A percentile compares a stretch with the other conserved stretches of the same genome.
phyloP scores from a whole-genome alignment of 768 basidiomycete genomes.

The Lactarius vividus region DNA sequence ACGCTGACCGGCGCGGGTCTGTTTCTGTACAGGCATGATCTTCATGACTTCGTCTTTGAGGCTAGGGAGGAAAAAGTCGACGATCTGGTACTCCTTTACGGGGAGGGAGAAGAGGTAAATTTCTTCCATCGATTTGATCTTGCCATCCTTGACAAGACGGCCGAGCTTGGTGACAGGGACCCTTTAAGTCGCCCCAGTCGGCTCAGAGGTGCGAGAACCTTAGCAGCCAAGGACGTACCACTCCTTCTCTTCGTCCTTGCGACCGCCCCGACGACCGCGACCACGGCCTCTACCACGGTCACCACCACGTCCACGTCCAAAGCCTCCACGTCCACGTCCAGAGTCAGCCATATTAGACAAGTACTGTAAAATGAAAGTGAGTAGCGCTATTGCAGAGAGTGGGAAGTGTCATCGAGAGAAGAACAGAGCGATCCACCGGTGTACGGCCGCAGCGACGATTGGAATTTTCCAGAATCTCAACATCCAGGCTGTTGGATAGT shows the following conservation, averaged over 20 bases:
- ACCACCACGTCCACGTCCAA: slow-evolving; percentile 77
- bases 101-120: slow-evolving; percentile 99
- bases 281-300: slow-evolving; percentile 62
- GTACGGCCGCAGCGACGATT: neutral
- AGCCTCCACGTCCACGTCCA: slow-evolving; percentile 88
- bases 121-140: slow-evolving; percentile 99
- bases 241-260: slow-evolving; percentile 99
- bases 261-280: slow-evolving; percentile 90
- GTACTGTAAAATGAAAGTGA: slow-evolving; percentile 30
- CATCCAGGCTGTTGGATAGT: neutral
- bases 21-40: slow-evolving; percentile 99
- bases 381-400: slow-evolving; percentile 15
- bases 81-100: slow-evolving; percentile 99
- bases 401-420: slow-evolving; percentile 15
- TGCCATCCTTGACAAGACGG: slow-evolving; percentile 98
- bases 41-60: slow-evolving; percentile 99
- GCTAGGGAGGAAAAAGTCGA: slow-evolving; percentile 98
- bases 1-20: slow-evolving; percentile 98
- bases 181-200: slow-evolving; percentile 50
- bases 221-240: slow-evolving; percentile 56
- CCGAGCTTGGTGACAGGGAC: slow-evolving; percentile 98
- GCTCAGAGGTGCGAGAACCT: slow-evolving; percentile 9
- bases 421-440: slow-evolving; percentile 18
- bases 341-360: slow-evolving; percentile 71
- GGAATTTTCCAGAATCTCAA: neutral